A percentile compares a stretch with the other conserved stretches of the same genome.
Conservation (phyloP, 2,329 filamentous ascomycete genomes). For the Colletotrichum liriopes region DNA sequence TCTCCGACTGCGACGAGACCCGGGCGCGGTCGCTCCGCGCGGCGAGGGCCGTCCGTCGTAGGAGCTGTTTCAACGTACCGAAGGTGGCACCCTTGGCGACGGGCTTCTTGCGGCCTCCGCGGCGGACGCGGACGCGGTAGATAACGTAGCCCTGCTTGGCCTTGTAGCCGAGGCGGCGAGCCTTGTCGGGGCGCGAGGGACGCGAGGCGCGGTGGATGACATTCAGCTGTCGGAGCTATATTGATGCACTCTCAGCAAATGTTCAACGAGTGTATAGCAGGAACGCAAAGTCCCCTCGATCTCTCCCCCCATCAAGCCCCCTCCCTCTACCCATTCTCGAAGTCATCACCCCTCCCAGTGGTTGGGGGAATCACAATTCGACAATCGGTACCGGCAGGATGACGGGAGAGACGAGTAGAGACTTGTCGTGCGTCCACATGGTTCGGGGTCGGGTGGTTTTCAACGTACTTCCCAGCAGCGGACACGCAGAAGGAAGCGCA, state of each 20-base stretch:
- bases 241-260: conserved; percentile 99
- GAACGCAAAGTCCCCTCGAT: conserved; percentile 61
- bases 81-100: conserved; percentile 98
- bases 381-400: conserved; percentile 33
- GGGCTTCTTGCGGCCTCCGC: conserved; percentile 98
- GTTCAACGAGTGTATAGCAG: conserved; percentile 99
- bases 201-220: conserved; percentile 99
- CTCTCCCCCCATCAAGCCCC: not conserved
- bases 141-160: conserved; percentile 99
- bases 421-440: conserved; percentile 53
- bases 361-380: not conserved
- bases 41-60: not conserved
- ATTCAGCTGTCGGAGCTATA: conserved; percentile 99
- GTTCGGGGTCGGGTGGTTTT: conserved; percentile 57
- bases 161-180: conserved; percentile 99
- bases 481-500: conserved; percentile 99
- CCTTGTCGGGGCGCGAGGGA: conserved; percentile 99
- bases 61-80: conserved; percentile 73
- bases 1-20: not conserved
- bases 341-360: conserved; percentile 10
- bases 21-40: not conserved
- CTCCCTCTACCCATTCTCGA: conserved; percentile 18
- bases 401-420: conserved; percentile 40
- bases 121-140: conserved; percentile 98
- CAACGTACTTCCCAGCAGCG: conserved; percentile 99